Percentiles rank a stretch among this genome's conserved stretches.
phyloP scores from a whole-genome alignment of 83 land plant genomes.

The Picea mariana region DNA sequence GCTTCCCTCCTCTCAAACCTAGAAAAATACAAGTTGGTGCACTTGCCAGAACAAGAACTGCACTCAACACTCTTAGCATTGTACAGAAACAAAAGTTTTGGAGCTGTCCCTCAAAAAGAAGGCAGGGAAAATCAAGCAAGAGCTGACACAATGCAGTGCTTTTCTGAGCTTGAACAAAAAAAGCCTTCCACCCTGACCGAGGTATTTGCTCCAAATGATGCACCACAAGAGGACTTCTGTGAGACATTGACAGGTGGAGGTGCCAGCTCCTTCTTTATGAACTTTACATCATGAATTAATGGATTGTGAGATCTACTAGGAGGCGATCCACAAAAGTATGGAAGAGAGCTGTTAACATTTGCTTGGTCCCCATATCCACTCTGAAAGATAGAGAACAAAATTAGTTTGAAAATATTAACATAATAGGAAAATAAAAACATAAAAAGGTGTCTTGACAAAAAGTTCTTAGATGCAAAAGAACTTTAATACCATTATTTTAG shows the following conservation, averaged over 20 bases:
- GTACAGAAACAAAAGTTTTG: no score
- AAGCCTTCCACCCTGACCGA: no score
- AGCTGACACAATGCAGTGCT: no score
- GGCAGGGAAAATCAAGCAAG: no score
- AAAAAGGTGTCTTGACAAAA: neutral
- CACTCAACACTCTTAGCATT: no score
- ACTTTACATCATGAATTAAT: constrained; percentile 23
- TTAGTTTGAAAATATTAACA: neutral
- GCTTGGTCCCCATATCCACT: constrained; percentile 9
- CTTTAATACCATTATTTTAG: no score
- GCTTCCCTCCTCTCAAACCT: neutral
- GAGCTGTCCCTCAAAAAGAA: no score
- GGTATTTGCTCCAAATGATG: no score
- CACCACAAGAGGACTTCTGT: no score
- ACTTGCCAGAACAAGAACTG: no score
- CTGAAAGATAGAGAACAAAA: neutral
- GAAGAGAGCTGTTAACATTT: neutral
- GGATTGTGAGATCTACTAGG: constrained; percentile 32
- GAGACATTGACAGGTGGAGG: no score
- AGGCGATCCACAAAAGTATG: constrained; percentile 32
- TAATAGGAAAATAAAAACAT: neutral
- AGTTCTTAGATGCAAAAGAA: neutral
- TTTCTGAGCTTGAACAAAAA: no score
- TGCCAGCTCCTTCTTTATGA: neutral
- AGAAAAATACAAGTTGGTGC: neutral